Evolutionary conservation across 2,329 filamentous ascomycete genomes (phyloP).

Genomic region (Neocatenulostroma microsporum): DNA sequence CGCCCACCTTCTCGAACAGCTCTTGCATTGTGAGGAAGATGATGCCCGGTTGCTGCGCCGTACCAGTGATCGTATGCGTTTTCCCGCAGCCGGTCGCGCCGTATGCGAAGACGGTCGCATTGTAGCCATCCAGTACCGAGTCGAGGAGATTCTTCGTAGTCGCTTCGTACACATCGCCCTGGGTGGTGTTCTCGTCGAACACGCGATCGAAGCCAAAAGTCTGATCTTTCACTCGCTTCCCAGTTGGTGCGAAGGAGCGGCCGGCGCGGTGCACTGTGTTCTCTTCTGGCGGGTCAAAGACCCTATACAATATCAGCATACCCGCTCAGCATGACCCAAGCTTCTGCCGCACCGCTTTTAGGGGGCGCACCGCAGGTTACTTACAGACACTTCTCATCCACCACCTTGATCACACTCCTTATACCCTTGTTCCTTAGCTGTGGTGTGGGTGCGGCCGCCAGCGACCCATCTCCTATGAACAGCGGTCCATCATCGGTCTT

Average conservation of each 20-base stretch:
- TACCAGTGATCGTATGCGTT: conserved; percentile 91
- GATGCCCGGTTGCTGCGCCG: conserved; percentile 84
- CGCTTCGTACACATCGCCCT: conserved; percentile 89
- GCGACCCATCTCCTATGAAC: conserved; percentile 93
- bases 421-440: conserved; percentile 82
- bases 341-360: neutral
- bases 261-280: conserved; percentile 84
- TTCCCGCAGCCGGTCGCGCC: conserved; percentile 97
- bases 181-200: conserved; percentile 89
- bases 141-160: conserved; percentile 87
- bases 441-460: conserved; percentile 77
- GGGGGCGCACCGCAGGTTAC: no score
- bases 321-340: no score
- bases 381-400: conserved; percentile 93
- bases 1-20: conserved; percentile 90
- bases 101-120: conserved; percentile 97
- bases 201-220: conserved; percentile 95
- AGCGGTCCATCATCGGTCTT: conserved; percentile 74
- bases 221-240: conserved; percentile 93
- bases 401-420: conserved; percentile 85
- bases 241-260: conserved; percentile 62
- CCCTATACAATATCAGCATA: conserved; percentile 45
- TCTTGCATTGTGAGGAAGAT: conserved; percentile 99
- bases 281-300: conserved; percentile 96
- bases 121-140: conserved; percentile 93